phyloP scores from a whole-genome alignment of 176 grass and related monocot genomes.

The Triticum dicoccoides region DNA sequence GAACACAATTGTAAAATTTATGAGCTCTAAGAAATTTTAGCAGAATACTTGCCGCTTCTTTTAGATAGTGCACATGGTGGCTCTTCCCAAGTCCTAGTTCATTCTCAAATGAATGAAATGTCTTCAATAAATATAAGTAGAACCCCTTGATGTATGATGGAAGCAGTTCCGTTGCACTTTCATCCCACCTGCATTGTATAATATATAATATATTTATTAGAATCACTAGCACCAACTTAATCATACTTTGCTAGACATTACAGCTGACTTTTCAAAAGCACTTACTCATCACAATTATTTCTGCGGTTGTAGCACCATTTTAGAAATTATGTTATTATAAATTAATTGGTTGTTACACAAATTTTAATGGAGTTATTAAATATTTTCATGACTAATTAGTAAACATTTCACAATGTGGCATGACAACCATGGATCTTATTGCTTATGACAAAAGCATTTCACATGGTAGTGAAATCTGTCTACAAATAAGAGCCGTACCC shows the following conservation, averaged over 20 bases:
- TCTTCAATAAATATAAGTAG: slow-evolving; percentile 25
- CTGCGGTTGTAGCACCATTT: background rate
- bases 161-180: slow-evolving; percentile 23
- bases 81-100: slow-evolving; percentile 26
- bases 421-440: background rate
- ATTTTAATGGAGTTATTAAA: background rate
- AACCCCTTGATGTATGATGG: slow-evolving; percentile 32
- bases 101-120: slow-evolving; percentile 36
- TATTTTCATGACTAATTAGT: background rate
- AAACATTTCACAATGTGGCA: background rate
- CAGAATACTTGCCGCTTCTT: slow-evolving; percentile 27
- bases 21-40: background rate
- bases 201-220: background rate
- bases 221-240: background rate
- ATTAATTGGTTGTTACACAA: background rate
- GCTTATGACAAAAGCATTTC: background rate
- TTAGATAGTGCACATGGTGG: slow-evolving; percentile 27
- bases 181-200: slow-evolving; percentile 30
- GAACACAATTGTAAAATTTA: background rate
- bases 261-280: background rate
- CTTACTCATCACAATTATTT: background rate
- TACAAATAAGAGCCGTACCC: background rate
- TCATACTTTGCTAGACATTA: background rate
- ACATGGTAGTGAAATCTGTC: background rate
- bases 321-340: background rate